These are phyloP conservation scores for Yamadazyma insecticola DNA, from an alignment of 805 yeast genomes.

Conservation along the genomic window DNA sequence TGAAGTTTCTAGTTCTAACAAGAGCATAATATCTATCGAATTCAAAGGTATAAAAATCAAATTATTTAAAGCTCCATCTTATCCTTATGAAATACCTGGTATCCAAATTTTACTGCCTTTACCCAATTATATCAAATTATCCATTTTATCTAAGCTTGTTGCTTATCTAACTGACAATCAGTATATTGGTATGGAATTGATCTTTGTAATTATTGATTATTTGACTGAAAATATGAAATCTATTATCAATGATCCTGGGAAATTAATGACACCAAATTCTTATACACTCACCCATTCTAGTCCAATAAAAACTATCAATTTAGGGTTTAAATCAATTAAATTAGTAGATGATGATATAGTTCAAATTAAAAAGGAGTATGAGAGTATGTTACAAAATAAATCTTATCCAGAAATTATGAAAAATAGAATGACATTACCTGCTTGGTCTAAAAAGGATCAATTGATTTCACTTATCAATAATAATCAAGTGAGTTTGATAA, in stretches of 20 bases:
- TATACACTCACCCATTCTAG: no score
- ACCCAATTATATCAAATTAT: slow-evolving; percentile 65
- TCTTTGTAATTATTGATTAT: slow-evolving; percentile 74
- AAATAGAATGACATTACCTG: slow-evolving; percentile 65
- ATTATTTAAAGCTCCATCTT: slow-evolving; percentile 28
- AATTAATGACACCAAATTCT: slow-evolving; percentile 28
- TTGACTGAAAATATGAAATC: slow-evolving; percentile 55
- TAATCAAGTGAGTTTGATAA: slow-evolving; percentile 68
- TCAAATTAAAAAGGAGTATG: no score
- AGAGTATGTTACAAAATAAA: no score
- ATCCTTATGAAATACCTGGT: slow-evolving; percentile 72
- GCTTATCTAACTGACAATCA: slow-evolving; percentile 37
- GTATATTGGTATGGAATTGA: slow-evolving; percentile 64
- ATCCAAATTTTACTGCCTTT: slow-evolving; percentile 50
- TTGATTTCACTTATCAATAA: slow-evolving; percentile 52
- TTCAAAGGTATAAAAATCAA: slow-evolving; percentile 2
- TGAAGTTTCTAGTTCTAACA: no score
- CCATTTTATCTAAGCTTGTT: slow-evolving; percentile 48
- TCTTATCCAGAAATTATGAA: slow-evolving; percentile 12
- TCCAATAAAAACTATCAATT: no score
- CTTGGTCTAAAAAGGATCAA: slow-evolving; percentile 65
- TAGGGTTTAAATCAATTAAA: no score
- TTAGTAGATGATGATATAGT: no score
- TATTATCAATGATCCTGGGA: slow-evolving; percentile 73
- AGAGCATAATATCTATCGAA: no score